Percentiles rank a stretch among this genome's conserved stretches.
Evolutionary conservation across 2,329 filamentous ascomycete genomes (phyloP).

Genomic region (Xylariales sp.): DNA sequence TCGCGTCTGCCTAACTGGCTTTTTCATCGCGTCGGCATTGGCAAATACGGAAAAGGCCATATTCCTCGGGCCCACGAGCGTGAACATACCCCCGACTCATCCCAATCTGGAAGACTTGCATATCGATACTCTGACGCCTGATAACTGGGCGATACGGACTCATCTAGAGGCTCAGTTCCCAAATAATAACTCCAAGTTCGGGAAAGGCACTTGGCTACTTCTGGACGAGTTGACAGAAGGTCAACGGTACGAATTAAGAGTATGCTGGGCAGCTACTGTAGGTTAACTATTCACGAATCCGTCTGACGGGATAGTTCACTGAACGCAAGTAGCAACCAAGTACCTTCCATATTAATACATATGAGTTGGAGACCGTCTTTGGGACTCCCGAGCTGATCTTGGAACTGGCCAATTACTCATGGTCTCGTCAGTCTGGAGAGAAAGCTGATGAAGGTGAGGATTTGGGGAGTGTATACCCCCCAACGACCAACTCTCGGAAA

Average conservation of each 20-base stretch:
- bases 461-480: constrained; percentile 4
- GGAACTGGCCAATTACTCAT: constrained; percentile 60
- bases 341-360: constrained; percentile 64
- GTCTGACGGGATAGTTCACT: too few species aligned
- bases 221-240: constrained; percentile 65
- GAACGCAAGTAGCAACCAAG: constrained; percentile 97
- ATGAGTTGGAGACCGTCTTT: constrained; percentile 57
- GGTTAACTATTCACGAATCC: too few species aligned
- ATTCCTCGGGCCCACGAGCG: constrained; percentile 66
- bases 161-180: constrained; percentile 66
- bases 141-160: constrained; percentile 52
- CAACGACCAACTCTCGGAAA: background rate
- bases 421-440: constrained; percentile 37
- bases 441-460: constrained; percentile 13
- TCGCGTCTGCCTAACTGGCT: constrained; percentile 1
- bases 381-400: constrained; percentile 57
- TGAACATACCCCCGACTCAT: constrained; percentile 50
- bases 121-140: constrained; percentile 60
- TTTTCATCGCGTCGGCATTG: constrained; percentile 19
- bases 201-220: constrained; percentile 71
- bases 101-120: constrained; percentile 56
- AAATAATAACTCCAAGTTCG: constrained; percentile 43
- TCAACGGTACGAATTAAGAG: constrained; percentile 81
- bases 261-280: constrained; percentile 93
- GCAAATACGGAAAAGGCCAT: constrained; percentile 92